Base-by-base conservation (phyloP, 306 rosid species). In the Trifolium fragiferum region DNA sequence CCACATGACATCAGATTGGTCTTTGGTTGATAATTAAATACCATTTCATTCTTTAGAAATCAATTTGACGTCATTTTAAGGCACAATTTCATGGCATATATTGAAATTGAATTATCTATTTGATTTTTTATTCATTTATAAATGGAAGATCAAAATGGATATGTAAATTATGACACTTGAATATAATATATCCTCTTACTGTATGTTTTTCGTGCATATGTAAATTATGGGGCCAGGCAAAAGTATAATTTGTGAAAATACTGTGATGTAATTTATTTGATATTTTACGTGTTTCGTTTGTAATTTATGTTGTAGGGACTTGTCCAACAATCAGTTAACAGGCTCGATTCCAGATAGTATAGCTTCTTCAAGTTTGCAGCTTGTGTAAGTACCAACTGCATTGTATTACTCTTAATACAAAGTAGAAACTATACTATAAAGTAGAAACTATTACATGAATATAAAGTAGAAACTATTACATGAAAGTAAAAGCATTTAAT, bases 341-440 rank as follows among this genome's bases (percentile, higher is more conserved):
- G 99, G 97, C 51, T 66, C 97, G 58, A 94, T 90, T 74, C 95
- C 97, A 16, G 92, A 87, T 66, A 86, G 92, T 80, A 73, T 94
- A 78, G 73, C 87, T 20, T 83, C 91, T 82, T 87, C 92, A 76
- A 83, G 85, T 76, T 84, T 93, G 82, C 94, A 84, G 72, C 98
- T 93, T 51, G 88, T 88, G 98, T 93, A 85, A 89, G 98, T 88
- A 77, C 51, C n/a, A 21, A 16, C 79, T 73, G 70, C 44, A 47
- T 35, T 73, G 10, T 76, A 46, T 80, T 13, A 46, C n/a, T n/a
- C n/a, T n/a, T n/a, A n/a, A n/a, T n/a, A n/a, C n/a, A n/a, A n/a
- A n/a, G n/a, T n/a, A n/a, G n/a, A n/a, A n/a, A n/a, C n/a, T n/a
- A n/a, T n/a, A n/a, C n/a, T n/a, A 40, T 25, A 66, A 66, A 54